Evolutionary conservation across 345 rosid genomes (phyloP), one percentile per base, ranked within the genome.

Genomic region (Hibiscus syriacus): DNA sequence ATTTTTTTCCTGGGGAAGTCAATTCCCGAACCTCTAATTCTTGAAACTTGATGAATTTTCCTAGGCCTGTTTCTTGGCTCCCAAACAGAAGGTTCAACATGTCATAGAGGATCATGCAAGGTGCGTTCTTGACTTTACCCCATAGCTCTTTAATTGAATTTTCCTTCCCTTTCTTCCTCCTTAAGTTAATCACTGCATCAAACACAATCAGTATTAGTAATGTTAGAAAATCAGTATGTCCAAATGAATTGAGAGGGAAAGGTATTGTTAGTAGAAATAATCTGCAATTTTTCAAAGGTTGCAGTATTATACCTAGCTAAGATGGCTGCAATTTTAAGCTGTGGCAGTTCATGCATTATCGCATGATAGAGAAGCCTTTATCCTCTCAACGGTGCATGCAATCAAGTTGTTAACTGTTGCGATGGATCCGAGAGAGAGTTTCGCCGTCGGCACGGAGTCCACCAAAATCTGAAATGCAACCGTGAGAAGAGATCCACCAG

Each of bases 81-180:
- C 66, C 49, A 20, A 38, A 38, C 49, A 61, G 38, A 34, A 48
- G 34, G 2, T 10, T 13, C 27, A 52, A 64, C 68, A 49, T 32
- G 43, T 57, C 19, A 39, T 41, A 19, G 71, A 77, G 83, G 84
- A 81, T 66, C 85, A 72, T 83, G 68, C 52, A 72, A 89, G 97
- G 97, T 91, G 88, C 97, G 97, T 78, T 91, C 97, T 91, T 85
- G 95, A 90, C 94, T 90, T 75, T 81, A 74, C 78, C 80, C 83
- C 71, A 57, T 46, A 7, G 2, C 20, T 3, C 48, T 34, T 34
- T n/a, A 2, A 64, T 66, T 57, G 25, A 36, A 23, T 63, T 52
- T 2, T 14, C 22, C 48, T 26, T 27, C 39, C 50, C 46, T 43
- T 57, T 64, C 72, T 69, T 50, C 79, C 72, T 58, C 36, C 73